Conservation (phyloP, 352 stramenopile genomes). For the Elongisporangium anandrum region DNA sequence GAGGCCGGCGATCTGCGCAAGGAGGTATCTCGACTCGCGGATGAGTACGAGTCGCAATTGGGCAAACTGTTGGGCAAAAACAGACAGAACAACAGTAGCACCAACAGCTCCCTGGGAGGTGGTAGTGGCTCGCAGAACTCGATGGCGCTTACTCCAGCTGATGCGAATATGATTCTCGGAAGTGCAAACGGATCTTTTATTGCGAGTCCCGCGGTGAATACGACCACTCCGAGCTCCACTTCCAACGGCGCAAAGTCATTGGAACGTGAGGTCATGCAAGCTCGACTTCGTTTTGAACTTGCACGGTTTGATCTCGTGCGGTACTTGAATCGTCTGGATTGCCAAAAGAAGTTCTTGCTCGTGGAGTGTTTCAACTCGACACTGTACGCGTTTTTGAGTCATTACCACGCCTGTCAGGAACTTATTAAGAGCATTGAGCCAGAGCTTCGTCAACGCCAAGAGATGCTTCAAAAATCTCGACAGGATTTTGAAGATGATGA, state of each 20-base stretch:
- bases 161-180: constrained; percentile 13
- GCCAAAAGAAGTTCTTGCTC: constrained; percentile 81
- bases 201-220: constrained; percentile 10
- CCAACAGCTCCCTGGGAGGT: constrained; percentile 19
- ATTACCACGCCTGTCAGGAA: constrained; percentile 81
- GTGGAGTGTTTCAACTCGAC: constrained; percentile 85
- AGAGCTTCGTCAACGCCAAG: constrained; percentile 57
- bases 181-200: constrained; percentile 3
- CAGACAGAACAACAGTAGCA: constrained; percentile 20
- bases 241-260: constrained; percentile 22
- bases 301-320: constrained; percentile 83
- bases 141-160: constrained; percentile 4
- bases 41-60: constrained; percentile 80
- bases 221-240: not conserved
- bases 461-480: constrained; percentile 57
- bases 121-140: constrained; percentile 26
- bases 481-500: constrained; percentile 75
- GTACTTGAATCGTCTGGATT: constrained; percentile 79
- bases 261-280: constrained; percentile 61
- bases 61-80: constrained; percentile 79
- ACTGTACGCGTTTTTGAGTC: constrained; percentile 71
- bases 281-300: constrained; percentile 69
- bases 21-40: constrained; percentile 56
- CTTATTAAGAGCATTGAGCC: constrained; percentile 76
- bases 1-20: constrained; percentile 64